phyloP scores from a whole-genome alignment of 257 asterid genomes.

The Gentiana macrophylla region DNA sequence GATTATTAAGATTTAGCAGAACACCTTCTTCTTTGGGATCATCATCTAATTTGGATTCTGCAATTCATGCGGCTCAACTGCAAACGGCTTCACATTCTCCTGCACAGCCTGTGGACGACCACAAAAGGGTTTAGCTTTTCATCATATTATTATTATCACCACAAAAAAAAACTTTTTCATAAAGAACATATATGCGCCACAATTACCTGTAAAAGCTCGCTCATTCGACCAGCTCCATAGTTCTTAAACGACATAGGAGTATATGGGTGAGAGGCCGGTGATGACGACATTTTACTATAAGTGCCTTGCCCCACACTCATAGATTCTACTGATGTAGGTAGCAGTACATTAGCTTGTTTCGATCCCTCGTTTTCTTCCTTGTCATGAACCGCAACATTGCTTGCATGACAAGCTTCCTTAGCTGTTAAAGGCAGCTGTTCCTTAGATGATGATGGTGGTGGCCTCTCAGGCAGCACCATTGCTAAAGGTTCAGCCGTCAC shows the following conservation, averaged over 20 bases:
- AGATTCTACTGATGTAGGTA: conserved; percentile 15
- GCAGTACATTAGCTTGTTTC: conserved; percentile 15
- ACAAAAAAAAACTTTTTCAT: too few species aligned
- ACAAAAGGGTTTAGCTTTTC: not conserved
- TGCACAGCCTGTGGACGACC: conserved; percentile 54
- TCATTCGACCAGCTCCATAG: conserved; percentile 71
- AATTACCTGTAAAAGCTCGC: conserved; percentile 78
- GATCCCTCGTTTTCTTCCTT: conserved; percentile 21
- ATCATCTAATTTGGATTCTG: too few species aligned
- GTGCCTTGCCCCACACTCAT: conserved; percentile 26
- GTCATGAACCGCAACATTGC: conserved; percentile 15
- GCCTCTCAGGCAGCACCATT: conserved; percentile 47
- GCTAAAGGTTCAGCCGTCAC: conserved; percentile 60
- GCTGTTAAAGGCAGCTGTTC: conserved; percentile 20
- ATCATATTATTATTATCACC: too few species aligned
- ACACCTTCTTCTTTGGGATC: too few species aligned
- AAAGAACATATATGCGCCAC: too few species aligned
- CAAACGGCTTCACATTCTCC: conserved; percentile 39
- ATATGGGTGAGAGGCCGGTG: conserved; percentile 22
- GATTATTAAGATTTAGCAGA: too few species aligned
- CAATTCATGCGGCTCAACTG: too few species aligned
- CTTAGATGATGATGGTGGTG: conserved; percentile 16
- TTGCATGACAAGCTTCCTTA: conserved; percentile 15
- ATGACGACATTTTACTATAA: conserved; percentile 28
- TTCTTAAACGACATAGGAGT: conserved; percentile 30